Conservation (phyloP, 1,284 basidiomycete genomes). For the Singerocomus inundabilis region DNA sequence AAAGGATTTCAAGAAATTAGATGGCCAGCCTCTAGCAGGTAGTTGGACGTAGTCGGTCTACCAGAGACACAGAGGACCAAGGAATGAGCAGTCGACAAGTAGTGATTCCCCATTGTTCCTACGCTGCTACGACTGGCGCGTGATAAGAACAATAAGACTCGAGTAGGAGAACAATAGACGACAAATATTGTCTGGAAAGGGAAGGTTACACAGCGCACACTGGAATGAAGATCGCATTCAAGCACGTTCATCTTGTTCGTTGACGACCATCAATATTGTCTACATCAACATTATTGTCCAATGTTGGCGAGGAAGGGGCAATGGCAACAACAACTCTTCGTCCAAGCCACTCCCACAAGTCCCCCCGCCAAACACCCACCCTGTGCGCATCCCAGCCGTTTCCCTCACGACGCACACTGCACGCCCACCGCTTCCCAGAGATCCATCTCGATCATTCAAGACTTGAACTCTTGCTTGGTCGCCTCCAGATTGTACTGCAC, state of each 20-base stretch:
- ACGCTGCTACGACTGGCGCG: not conserved
- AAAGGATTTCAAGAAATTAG: conserved; percentile 1
- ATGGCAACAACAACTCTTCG: not conserved
- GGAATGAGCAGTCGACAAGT: conserved; percentile 16
- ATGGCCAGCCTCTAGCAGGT: conserved; percentile 13
- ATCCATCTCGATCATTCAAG: conserved; percentile 2
- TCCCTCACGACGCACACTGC: not conserved
- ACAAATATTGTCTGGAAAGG: conserved; percentile 26
- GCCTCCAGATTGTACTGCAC: conserved; percentile 84
- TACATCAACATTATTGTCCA: no score
- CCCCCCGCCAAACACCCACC: not conserved
- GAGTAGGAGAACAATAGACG: conserved; percentile 15
- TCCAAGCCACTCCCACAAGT: conserved; percentile 1
- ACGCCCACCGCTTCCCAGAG: not conserved
- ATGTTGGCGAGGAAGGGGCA: not conserved
- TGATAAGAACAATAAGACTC: conserved; percentile 21
- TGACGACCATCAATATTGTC: not conserved
- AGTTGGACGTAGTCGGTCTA: conserved; percentile 16
- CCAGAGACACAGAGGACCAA: conserved; percentile 14
- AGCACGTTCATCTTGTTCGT: not conserved
- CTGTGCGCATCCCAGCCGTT: not conserved
- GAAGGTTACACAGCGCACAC: no score
- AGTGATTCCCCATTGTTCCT: conserved; percentile 9
- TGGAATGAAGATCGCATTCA: not conserved
- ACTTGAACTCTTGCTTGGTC: conserved; percentile 39